phyloP scores from a whole-genome alignment of 139 green algal genomes.

The Chlamydomonas incerta region DNA sequence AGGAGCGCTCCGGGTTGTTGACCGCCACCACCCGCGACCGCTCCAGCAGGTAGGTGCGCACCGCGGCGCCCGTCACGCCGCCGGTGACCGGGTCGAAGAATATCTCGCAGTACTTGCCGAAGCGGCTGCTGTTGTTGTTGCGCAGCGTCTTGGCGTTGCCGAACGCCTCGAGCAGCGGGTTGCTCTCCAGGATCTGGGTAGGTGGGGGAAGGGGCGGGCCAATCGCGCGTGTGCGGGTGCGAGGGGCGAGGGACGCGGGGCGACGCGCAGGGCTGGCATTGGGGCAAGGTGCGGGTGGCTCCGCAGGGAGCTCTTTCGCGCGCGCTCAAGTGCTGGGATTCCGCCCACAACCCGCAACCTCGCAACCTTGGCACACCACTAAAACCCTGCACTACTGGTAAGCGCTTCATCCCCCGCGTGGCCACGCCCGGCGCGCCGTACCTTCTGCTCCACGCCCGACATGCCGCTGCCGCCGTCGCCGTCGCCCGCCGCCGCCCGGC shows the following conservation, averaged over 20 bases:
- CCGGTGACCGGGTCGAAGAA: slow-evolving; percentile 84
- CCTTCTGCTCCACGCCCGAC: slow-evolving; percentile 40
- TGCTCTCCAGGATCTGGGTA: slow-evolving; percentile 91
- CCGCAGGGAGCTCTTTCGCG: no score
- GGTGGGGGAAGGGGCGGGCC: no score
- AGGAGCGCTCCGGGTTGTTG: slow-evolving; percentile 93
- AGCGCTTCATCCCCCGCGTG: neutral
- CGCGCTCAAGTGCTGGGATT: no score
- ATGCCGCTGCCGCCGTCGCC: neutral
- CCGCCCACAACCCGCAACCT: no score
- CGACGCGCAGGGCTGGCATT: no score
- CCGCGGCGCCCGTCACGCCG: slow-evolving; percentile 84
- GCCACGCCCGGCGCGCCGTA: neutral
- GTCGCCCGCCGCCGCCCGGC: neutral
- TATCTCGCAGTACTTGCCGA: slow-evolving; percentile 97
- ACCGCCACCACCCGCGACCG: slow-evolving; percentile 91
- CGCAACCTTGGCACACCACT: no score
- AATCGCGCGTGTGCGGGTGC: no score
- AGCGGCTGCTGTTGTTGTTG: slow-evolving; percentile 52
- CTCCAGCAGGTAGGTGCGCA: slow-evolving; percentile 98
- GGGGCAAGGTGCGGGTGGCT: no score
- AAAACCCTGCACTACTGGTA: slow-evolving; percentile 20
- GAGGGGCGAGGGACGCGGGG: no score
- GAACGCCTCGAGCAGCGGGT: slow-evolving; percentile 98
- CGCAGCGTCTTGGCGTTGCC: slow-evolving; percentile 98